Conservation (phyloP, 805 yeast genomes). For the Barnettozyma californica region DNA sequence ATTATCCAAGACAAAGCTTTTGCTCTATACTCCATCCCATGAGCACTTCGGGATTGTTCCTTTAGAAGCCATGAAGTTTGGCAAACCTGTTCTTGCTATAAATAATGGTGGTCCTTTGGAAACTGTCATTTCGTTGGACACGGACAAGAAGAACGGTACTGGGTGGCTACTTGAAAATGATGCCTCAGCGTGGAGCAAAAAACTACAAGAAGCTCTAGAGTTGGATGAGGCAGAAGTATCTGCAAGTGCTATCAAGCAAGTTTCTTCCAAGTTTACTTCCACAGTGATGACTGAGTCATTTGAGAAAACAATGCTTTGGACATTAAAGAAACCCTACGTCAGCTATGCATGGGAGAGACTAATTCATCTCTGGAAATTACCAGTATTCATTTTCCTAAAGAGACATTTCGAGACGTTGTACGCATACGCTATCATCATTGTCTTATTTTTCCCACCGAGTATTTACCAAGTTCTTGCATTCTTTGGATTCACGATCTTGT, state of each 20-base stretch:
- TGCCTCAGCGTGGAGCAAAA: conserved; percentile 49
- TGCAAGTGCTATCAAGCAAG: conserved; percentile 28
- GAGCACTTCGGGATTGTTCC: conserved; percentile 99
- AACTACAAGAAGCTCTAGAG: conserved; percentile 36
- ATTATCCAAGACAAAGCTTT: conserved; percentile 48
- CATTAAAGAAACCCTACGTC: conserved; percentile 22
- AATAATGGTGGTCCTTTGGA: conserved; percentile 93
- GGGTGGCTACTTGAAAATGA: conserved; percentile 56
- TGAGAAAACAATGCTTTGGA: conserved; percentile 30
- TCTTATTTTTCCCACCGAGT: conserved; percentile 18
- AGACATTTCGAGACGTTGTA: conserved; percentile 7
- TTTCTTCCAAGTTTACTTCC: conserved; percentile 30
- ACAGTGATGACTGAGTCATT: conserved; percentile 35
- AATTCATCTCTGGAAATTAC: conserved; percentile 20
- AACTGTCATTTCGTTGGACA: conserved; percentile 39
- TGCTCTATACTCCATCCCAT: conserved; percentile 82
- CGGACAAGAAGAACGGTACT: conserved; percentile 39
- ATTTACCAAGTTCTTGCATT: conserved; percentile 14
- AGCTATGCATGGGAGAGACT: conserved; percentile 29
- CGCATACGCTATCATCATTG: conserved; percentile 11
- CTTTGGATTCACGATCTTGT: conserved; percentile 7
- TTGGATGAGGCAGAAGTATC: conserved; percentile 18
- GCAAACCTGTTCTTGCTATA: conserved; percentile 80
- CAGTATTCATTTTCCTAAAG: conserved; percentile 12
- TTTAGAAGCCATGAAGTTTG: conserved; percentile 83